These are phyloP conservation scores for Podila minutissima DNA, from an alignment of 192 early-diverging fungal genomes.

Conservation along the genomic window DNA sequence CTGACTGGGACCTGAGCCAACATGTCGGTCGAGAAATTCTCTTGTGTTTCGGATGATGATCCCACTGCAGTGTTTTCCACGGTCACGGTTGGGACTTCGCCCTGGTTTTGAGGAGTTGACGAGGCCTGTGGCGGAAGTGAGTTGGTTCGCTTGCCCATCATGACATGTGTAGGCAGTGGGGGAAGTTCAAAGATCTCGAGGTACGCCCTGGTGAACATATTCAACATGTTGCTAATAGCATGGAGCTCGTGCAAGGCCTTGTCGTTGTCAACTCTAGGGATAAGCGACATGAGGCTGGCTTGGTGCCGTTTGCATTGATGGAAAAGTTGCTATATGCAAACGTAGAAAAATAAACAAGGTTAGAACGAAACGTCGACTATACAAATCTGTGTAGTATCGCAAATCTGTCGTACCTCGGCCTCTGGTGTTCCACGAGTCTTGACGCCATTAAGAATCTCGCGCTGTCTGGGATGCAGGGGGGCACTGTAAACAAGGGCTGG, in stretches of 20 bases:
- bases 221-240: conserved; percentile 7
- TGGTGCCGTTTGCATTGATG: conserved; percentile 45
- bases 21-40: too few species aligned
- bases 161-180: conserved; percentile 21
- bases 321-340: conserved; percentile 13
- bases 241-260: conserved; percentile 32
- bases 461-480: conserved; percentile 21
- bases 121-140: conserved; percentile 19
- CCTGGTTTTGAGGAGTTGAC: background rate
- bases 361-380: background rate
- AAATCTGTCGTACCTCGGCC: conserved; percentile 17
- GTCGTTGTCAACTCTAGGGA: conserved; percentile 26
- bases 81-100: background rate
- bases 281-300: conserved; percentile 22
- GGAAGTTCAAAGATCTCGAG: conserved; percentile 30
- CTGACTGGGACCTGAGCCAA: too few species aligned
- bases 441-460: conserved; percentile 19
- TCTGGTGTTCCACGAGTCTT: conserved; percentile 23
- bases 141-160: conserved; percentile 29
- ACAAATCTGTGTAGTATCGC: too few species aligned
- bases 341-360: background rate
- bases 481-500: background rate
- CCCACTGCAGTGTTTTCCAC: background rate
- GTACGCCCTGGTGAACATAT: conserved; percentile 21
- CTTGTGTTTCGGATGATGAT: background rate